phyloP scores from a whole-genome alignment of 2,329 filamentous ascomycete species.

The Aspergillus pseudonomiae region DNA sequence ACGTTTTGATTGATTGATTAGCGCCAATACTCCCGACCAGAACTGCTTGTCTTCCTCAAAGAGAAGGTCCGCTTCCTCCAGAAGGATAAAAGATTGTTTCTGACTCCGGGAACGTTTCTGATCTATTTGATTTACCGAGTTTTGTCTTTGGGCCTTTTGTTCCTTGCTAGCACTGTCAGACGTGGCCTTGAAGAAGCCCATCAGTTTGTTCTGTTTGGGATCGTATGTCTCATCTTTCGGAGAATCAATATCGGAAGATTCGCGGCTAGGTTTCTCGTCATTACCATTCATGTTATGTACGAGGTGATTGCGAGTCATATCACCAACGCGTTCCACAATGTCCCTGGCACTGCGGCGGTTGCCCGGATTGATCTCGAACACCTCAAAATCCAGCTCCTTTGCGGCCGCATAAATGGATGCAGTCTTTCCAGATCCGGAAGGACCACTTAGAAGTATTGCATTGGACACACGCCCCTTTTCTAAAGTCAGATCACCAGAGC shows the following conservation, averaged over 20 bases:
- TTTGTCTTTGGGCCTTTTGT: slow-evolving; percentile 19
- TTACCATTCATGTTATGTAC: slow-evolving; percentile 60
- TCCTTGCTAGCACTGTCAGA: slow-evolving; percentile 31
- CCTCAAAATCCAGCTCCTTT: slow-evolving; percentile 86
- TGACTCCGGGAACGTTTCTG: slow-evolving; percentile 56
- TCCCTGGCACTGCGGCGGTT: slow-evolving; percentile 85
- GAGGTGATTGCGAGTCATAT: slow-evolving; percentile 95
- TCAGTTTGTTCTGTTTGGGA: slow-evolving; percentile 77
- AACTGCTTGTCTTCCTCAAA: slow-evolving; percentile 97
- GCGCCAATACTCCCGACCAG: slow-evolving; percentile 77
- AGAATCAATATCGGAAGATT: slow-evolving; percentile 41
- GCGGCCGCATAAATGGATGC: slow-evolving; percentile 90
- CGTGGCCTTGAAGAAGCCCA: slow-evolving; percentile 74
- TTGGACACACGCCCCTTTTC: slow-evolving; percentile 65
- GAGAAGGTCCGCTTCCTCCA: slow-evolving; percentile 91
- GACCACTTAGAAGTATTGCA: slow-evolving; percentile 84
- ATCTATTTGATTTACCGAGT: slow-evolving; percentile 26
- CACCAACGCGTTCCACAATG: slow-evolving; percentile 85
- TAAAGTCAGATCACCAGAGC: slow-evolving; percentile 39
- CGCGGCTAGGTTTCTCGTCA: slow-evolving; percentile 27
- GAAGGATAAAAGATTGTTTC: slow-evolving; percentile 89
- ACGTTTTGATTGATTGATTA: slow-evolving; percentile 83
- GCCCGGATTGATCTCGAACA: slow-evolving; percentile 91
- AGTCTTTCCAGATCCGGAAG: slow-evolving; percentile 89
- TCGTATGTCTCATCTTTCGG: slow-evolving; percentile 63